Percentiles rank a stretch among this genome's conserved stretches.
Conservation (phyloP, 495 filamentous ascomycete genomes). For the Hypomontagnella submonticulosa region DNA sequence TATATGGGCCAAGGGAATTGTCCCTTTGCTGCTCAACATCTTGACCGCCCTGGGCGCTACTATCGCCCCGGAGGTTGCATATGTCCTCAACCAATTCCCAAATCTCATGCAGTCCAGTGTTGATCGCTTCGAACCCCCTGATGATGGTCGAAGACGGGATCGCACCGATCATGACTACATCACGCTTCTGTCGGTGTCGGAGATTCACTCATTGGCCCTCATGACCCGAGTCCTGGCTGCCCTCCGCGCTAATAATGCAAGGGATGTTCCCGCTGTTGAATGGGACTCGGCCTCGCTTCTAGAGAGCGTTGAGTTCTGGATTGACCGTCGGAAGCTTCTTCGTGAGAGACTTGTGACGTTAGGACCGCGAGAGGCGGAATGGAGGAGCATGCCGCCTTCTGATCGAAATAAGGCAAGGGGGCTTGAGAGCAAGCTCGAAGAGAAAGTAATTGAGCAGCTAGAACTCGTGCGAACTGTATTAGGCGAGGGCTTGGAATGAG, state of each 20-base stretch:
- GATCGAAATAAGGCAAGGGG: conserved; percentile 47
- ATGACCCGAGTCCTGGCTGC: conserved; percentile 72
- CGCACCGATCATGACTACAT: conserved; percentile 62
- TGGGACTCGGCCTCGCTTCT: conserved; percentile 76
- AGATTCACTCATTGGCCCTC: conserved; percentile 80
- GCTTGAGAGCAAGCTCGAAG: conserved; percentile 73
- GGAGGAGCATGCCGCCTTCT: conserved; percentile 64
- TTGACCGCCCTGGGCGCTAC: conserved; percentile 81
- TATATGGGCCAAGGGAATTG: conserved; percentile 88
- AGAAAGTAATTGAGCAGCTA: conserved; percentile 75
- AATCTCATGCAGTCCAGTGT: conserved; percentile 72
- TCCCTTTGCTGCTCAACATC: conserved; percentile 91
- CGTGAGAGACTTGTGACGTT: conserved; percentile 77
- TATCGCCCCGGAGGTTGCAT: conserved; percentile 82
- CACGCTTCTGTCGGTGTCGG: conserved; percentile 74
- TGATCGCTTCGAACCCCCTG: conserved; percentile 67
- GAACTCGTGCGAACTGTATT: conserved; percentile 62
- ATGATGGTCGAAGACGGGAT: conserved; percentile 57
- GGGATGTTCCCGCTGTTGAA: conserved; percentile 72
- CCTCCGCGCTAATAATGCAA: conserved; percentile 68
- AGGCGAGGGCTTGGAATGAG: conserved; percentile 52
- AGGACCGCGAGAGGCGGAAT: conserved; percentile 73
- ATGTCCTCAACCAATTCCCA: conserved; percentile 87
- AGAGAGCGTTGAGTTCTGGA: conserved; percentile 82
- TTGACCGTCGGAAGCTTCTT: conserved; percentile 69